Evolutionary conservation across 495 filamentous ascomycete species (phyloP).

Genomic region (Paragyromitra xinjiangensis): DNA sequence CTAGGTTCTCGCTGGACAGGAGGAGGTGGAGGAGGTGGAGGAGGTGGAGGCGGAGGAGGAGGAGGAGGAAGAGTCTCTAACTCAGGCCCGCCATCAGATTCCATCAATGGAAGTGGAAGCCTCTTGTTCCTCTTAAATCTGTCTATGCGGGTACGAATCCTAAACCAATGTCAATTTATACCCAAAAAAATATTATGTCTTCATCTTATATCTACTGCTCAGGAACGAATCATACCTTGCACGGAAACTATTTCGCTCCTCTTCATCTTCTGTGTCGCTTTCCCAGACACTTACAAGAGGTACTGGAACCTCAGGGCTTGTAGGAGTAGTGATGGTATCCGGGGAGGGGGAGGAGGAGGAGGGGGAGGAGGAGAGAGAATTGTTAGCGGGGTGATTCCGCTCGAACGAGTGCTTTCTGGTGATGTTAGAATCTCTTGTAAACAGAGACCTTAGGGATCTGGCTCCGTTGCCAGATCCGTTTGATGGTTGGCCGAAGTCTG

Average conservation of each 20-base stretch:
- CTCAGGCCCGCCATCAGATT: not conserved
- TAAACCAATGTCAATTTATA: slow-evolving; percentile 18
- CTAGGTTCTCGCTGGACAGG: not conserved
- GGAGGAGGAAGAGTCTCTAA: not conserved
- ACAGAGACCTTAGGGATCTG: slow-evolving; percentile 22
- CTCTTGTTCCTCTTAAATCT: slow-evolving; percentile 6
- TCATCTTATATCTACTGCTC: not conserved
- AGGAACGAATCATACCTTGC: slow-evolving; percentile 19
- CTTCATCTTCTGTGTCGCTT: slow-evolving; percentile 42
- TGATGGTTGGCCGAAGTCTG: not conserved
- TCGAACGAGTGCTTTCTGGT: not conserved
- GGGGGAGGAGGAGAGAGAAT: not conserved
- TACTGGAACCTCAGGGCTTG: not conserved
- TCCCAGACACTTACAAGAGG: slow-evolving; percentile 40
- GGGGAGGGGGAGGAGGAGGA: not conserved
- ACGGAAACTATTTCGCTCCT: slow-evolving; percentile 20
- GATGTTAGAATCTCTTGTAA: slow-evolving; percentile 12
- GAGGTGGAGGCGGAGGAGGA: too few species aligned
- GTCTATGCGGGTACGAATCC: slow-evolving; percentile 23
- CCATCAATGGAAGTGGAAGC: not conserved
- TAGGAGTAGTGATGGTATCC: not conserved
- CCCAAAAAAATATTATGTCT: not conserved
- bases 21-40: too few species aligned
- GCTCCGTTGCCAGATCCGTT: not conserved
- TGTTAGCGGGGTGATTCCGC: not conserved